phyloP scores from a whole-genome alignment of 352 stramenopile genomes.

The Pythium pectinolyticum region DNA sequence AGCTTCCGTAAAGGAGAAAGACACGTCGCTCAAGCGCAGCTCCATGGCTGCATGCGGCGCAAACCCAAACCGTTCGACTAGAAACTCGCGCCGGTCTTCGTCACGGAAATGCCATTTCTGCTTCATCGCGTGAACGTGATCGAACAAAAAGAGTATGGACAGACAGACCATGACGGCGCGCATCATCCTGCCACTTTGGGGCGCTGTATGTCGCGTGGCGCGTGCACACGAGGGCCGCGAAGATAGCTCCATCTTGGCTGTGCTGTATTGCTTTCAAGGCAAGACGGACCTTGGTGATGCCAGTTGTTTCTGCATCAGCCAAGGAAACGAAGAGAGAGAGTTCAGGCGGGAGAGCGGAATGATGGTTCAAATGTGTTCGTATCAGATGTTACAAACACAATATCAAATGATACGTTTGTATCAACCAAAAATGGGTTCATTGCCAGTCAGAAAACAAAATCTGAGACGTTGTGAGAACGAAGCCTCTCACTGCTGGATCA shows the following conservation, averaged over 20 bases:
- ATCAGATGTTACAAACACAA: neutral
- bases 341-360: neutral
- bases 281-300: neutral
- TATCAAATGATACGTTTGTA: no score
- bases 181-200: neutral
- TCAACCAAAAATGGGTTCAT: no score
- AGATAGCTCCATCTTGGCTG: neutral
- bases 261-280: no score
- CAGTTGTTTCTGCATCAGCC: slow-evolving; percentile 3
- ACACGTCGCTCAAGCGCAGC: slow-evolving; percentile 65
- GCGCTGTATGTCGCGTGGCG: neutral
- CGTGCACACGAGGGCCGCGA: neutral
- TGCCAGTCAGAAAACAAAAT: no score
- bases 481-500: slow-evolving; percentile 1
- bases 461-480: neutral
- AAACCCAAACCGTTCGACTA: slow-evolving; percentile 92
- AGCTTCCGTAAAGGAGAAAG: slow-evolving; percentile 19
- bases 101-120: slow-evolving; percentile 70
- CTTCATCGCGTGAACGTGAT: slow-evolving; percentile 49
- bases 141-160: slow-evolving; percentile 5
- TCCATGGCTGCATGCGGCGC: slow-evolving; percentile 60
- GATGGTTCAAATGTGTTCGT: neutral
- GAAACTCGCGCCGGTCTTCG: slow-evolving; percentile 79
- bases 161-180: slow-evolving; percentile 12
- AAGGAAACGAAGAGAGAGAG: neutral